A percentile compares a stretch with the other conserved stretches of the same genome.
phyloP scores from a whole-genome alignment of 1,284 basidiomycete species.

The Pseudozyma thailandica region DNA sequence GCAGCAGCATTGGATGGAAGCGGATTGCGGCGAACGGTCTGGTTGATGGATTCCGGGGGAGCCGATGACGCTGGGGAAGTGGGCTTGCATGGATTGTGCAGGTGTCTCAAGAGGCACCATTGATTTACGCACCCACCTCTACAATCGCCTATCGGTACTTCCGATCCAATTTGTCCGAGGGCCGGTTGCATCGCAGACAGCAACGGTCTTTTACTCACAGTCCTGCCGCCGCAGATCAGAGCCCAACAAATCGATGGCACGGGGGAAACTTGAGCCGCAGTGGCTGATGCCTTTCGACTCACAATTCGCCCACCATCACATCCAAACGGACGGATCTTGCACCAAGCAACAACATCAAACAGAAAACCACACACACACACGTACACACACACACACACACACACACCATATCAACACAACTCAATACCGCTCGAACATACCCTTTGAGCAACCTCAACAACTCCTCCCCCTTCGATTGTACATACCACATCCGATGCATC shows the following conservation, averaged over 20 bases:
- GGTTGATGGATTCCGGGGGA: background rate
- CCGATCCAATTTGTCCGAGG: no score
- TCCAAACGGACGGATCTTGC: slow-evolving; percentile 13
- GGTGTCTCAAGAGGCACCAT: no score
- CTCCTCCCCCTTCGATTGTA: slow-evolving; percentile 8
- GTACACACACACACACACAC: background rate
- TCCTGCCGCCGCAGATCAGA: background rate
- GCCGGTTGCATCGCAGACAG: no score
- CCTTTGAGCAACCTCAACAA: background rate
- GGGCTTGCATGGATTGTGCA: background rate
- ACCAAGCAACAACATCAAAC: slow-evolving; percentile 8
- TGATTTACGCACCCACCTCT: no score
- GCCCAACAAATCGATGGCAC: no score
- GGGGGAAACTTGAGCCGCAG: background rate
- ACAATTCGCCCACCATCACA: background rate
- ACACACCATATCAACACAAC: slow-evolving; percentile 2
- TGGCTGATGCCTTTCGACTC: background rate
- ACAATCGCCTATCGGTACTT: no score
- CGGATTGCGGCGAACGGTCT: background rate
- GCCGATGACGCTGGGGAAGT: background rate
- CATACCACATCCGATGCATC: slow-evolving; percentile 28
- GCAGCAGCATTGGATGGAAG: slow-evolving; percentile 3
- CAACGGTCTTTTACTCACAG: no score
- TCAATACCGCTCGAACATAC: slow-evolving; percentile 6
- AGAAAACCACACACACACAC: slow-evolving; percentile 1